A percentile compares a stretch with the other conserved stretches of the same genome.
Conservation (phyloP, 2,329 filamentous ascomycete species). For the Fusarium heterosporum region DNA sequence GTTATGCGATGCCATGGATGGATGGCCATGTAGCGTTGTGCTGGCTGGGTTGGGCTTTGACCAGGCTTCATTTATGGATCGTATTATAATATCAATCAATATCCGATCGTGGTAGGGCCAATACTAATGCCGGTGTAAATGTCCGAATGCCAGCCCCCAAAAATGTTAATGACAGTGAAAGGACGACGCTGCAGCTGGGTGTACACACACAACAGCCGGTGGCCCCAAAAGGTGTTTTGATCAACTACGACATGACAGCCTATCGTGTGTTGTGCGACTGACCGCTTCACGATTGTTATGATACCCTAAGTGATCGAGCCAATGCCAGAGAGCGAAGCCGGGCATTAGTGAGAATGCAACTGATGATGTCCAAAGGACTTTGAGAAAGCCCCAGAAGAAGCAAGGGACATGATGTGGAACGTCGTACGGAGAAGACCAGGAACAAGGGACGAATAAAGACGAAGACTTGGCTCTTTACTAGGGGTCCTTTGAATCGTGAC, state of each 20-base stretch:
- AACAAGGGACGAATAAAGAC: constrained; percentile 38
- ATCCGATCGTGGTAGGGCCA: constrained; percentile 28
- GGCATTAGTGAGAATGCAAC: constrained; percentile 11
- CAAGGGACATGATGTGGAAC: constrained; percentile 36
- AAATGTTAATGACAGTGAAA: constrained; percentile 11
- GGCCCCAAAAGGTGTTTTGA: constrained; percentile 37
- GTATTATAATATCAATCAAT: constrained; percentile 17
- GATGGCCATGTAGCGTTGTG: constrained; percentile 8
- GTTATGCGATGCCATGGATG: not conserved
- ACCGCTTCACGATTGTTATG: constrained; percentile 25
- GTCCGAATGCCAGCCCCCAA: constrained; percentile 29
- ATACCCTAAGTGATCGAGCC: constrained; percentile 6
- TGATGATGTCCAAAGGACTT: constrained; percentile 29
- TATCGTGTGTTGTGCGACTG: constrained; percentile 24
- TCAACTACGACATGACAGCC: constrained; percentile 34
- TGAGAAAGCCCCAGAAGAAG: constrained; percentile 29
- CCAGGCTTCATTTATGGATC: constrained; percentile 30
- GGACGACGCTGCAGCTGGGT: constrained; percentile 8
- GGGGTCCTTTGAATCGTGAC: constrained; percentile 17
- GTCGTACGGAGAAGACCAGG: constrained; percentile 31
- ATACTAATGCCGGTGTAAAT: constrained; percentile 33
- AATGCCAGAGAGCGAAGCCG: constrained; percentile 23
- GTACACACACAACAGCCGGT: constrained; percentile 29
- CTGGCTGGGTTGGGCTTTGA: constrained; percentile 33
- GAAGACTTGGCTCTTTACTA: constrained; percentile 15